These are phyloP conservation scores for Moesziomyces sp. DNA, from an alignment of 1,284 basidiomycete genomes.

Conservation along the genomic window DNA sequence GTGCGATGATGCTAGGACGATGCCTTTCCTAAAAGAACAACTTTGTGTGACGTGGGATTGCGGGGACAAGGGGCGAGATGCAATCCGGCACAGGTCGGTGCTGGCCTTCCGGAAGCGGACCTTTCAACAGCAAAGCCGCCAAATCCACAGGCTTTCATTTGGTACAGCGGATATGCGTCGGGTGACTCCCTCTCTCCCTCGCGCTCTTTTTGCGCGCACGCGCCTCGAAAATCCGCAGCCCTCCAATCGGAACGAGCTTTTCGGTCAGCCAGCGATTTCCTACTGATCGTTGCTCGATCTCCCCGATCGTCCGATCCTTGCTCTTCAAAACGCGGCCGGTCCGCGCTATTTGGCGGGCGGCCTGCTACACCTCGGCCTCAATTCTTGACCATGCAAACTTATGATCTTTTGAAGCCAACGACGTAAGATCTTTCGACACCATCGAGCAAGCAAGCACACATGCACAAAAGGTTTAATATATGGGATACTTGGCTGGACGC, in stretches of 20 bases:
- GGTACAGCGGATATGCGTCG: neutral
- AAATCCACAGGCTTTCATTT: conserved; percentile 4
- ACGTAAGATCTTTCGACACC: neutral
- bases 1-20: no score
- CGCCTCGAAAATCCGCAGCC: neutral
- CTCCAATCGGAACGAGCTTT: conserved; percentile 17
- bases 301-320: neutral
- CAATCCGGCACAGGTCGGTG: conserved; percentile 2
- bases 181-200: neutral
- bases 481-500: conserved; percentile 12
- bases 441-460: neutral
- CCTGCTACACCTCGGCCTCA: no score
- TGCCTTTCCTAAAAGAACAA: no score
- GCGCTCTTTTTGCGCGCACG: conserved; percentile 8
- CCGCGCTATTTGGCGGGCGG: conserved; percentile 1
- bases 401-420: neutral
- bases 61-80: no score
- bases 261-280: conserved; percentile 22
- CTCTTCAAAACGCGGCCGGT: neutral
- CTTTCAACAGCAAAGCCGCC: conserved; percentile 25
- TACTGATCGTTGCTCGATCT: neutral
- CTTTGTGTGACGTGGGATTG: no score
- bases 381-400: no score
- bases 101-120: conserved; percentile 20
- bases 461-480: neutral